These are phyloP conservation scores for Nicotiana paniculata DNA, from an alignment of 257 asterid genomes.

Conservation along the genomic window DNA sequence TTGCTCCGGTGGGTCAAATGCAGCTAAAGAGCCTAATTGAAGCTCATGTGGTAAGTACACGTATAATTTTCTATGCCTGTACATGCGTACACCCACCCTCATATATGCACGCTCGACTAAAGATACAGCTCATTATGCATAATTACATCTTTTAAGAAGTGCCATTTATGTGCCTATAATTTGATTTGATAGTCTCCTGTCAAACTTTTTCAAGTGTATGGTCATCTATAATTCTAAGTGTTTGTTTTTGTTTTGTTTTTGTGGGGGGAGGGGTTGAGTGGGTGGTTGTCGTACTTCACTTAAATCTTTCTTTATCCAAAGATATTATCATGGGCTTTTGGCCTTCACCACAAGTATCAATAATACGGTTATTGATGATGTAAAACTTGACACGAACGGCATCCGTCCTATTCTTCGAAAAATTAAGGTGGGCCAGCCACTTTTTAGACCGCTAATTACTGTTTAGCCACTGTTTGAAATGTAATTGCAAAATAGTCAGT, in stretches of 20 bases:
- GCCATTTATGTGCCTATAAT: neutral
- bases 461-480: too few relatives aligned
- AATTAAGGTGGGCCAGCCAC: too few relatives aligned
- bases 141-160: neutral
- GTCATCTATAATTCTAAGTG: neutral
- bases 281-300: neutral
- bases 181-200: neutral
- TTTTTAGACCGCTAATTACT: too few relatives aligned
- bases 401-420: neutral
- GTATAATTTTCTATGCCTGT: neutral
- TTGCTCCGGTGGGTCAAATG: slow-evolving; percentile 94
- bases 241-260: neutral
- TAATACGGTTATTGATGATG: neutral
- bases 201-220: neutral
- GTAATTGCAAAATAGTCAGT: too few relatives aligned
- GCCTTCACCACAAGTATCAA: neutral
- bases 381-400: neutral
- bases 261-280: neutral
- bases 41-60: slow-evolving; percentile 84
- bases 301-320: neutral
- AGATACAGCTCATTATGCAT: neutral
- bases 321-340: neutral
- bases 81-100: neutral
- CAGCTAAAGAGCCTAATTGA: slow-evolving; percentile 87
- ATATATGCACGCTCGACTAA: neutral